These are phyloP conservation scores for Pulveroboletus sp. DNA, from an alignment of 1,284 basidiomycete genomes.

Conservation along the genomic window DNA sequence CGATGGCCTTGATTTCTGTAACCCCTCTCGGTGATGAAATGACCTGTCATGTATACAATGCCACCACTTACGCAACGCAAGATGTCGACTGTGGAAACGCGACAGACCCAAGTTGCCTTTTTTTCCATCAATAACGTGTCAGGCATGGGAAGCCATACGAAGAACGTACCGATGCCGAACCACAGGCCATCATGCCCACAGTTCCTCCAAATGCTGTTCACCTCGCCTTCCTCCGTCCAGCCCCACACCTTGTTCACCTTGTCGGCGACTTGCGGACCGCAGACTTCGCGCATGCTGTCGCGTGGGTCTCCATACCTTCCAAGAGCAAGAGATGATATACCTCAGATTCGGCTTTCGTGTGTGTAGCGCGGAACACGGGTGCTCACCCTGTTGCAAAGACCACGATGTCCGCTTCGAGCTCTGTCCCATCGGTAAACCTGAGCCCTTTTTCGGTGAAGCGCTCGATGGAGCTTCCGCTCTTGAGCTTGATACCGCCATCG, in stretches of 20 bases:
- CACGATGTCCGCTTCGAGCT: constrained; percentile 48
- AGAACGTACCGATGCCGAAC: constrained; percentile 37
- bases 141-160: background rate
- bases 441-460: constrained; percentile 40
- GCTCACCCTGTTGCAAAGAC: constrained; percentile 47
- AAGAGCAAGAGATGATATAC: background rate
- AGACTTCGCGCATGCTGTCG: constrained; percentile 39
- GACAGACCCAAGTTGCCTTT: constrained; percentile 38
- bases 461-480: constrained; percentile 42
- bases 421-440: constrained; percentile 45
- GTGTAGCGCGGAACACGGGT: background rate
- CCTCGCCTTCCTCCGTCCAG: constrained; percentile 47
- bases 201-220: constrained; percentile 41
- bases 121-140: background rate
- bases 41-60: background rate
- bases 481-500: constrained; percentile 48
- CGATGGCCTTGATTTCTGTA: constrained; percentile 38
- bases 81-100: constrained; percentile 39
- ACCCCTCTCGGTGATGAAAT: background rate
- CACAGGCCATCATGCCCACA: constrained; percentile 37
- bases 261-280: constrained; percentile 41
- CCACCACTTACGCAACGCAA: constrained; percentile 43
- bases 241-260: constrained; percentile 47
- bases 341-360: background rate
- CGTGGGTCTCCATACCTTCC: constrained; percentile 34